These are phyloP conservation scores for Beta corolliflora DNA, from an alignment of 179 eudicot genomes.

Conservation along the genomic window DNA sequence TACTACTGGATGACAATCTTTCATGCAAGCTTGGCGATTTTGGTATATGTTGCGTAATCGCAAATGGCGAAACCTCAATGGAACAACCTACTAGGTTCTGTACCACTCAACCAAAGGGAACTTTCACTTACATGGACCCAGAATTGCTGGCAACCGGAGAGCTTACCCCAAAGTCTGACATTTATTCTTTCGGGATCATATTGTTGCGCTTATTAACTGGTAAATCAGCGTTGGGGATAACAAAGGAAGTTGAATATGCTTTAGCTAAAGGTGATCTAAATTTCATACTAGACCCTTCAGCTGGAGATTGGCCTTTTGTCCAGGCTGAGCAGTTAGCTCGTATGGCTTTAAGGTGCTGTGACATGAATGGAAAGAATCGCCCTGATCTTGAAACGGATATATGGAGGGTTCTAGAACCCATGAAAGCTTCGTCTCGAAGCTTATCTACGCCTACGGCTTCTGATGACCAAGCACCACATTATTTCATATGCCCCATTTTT, in stretches of 20 bases:
- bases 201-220: slow-evolving; percentile 66
- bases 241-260: slow-evolving; percentile 61
- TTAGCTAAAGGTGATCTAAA: slow-evolving; percentile 53
- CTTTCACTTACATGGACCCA: slow-evolving; percentile 70
- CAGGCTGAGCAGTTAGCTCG: slow-evolving; percentile 79
- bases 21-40: slow-evolving; percentile 71
- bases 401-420: slow-evolving; percentile 65
- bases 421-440: slow-evolving; percentile 61
- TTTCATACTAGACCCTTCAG: slow-evolving; percentile 60
- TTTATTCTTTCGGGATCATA: slow-evolving; percentile 72
- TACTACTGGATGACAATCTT: slow-evolving; percentile 60
- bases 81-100: slow-evolving; percentile 41
- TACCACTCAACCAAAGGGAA: slow-evolving; percentile 65
- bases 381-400: slow-evolving; percentile 70
- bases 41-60: slow-evolving; percentile 58
- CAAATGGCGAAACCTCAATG: slow-evolving; percentile 34
- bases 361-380: slow-evolving; percentile 42
- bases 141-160: slow-evolving; percentile 68
- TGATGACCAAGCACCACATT: slow-evolving; percentile 47
- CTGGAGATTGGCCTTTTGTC: slow-evolving; percentile 92
- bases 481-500: slow-evolving; percentile 43
- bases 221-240: slow-evolving; percentile 57
- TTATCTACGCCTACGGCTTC: slow-evolving; percentile 32
- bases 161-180: slow-evolving; percentile 66
- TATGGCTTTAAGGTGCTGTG: slow-evolving; percentile 69